phyloP scores from a whole-genome alignment of 176 grass and related monocot species.

The Musa beccarii region DNA sequence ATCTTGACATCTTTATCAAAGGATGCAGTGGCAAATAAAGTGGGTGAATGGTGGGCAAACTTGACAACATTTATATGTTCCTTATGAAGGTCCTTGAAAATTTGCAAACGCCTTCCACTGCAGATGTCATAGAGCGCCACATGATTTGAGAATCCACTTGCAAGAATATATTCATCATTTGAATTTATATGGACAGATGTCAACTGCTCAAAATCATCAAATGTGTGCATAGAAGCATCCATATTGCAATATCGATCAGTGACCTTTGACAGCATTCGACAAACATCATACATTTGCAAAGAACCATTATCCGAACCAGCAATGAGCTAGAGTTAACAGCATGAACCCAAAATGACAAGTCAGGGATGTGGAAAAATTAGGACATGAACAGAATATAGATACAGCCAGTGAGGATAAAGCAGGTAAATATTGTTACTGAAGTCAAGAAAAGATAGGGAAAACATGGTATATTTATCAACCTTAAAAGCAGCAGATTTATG shows the following conservation, averaged over 20 bases:
- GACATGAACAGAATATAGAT: not conserved
- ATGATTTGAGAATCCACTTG: conserved; percentile 22
- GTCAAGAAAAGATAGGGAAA: not conserved
- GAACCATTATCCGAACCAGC: conserved; percentile 20
- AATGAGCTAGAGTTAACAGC: not conserved
- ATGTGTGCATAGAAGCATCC: conserved; percentile 14
- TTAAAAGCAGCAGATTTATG: not conserved
- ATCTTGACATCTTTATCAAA: conserved; percentile 21
- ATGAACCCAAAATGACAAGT: not conserved
- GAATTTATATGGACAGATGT: conserved; percentile 27
- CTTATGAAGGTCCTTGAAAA: conserved; percentile 18
- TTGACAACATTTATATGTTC: conserved; percentile 27
- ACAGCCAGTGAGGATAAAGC: not conserved
- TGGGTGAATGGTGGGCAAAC: conserved; percentile 16
- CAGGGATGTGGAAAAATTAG: not conserved
- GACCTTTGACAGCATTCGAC: conserved; percentile 1
- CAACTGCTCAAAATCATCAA: conserved; percentile 24
- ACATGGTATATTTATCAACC: not conserved
- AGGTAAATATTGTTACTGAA: not conserved
- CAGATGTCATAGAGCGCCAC: conserved; percentile 18
- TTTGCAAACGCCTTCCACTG: conserved; percentile 16
- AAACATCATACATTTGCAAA: conserved; percentile 15
- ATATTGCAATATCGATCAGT: not conserved
- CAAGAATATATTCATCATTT: conserved; percentile 24
- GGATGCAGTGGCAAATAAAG: conserved; percentile 24